phyloP scores from a whole-genome alignment of 768 basidiomycete genomes.

The Cystobasidiopsis lactophilus region DNA sequence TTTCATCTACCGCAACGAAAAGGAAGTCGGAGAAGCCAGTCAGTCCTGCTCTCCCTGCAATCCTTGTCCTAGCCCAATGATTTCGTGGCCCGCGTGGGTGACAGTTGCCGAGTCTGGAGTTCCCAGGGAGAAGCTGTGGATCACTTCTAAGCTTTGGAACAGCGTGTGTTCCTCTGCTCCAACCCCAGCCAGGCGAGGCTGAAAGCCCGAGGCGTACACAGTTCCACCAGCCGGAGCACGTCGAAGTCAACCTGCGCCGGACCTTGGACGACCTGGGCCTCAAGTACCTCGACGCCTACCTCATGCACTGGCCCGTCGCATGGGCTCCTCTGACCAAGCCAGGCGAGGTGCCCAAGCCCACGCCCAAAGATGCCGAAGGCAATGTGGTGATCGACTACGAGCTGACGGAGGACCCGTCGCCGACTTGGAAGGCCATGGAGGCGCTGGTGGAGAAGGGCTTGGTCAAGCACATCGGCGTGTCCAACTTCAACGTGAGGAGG shows the following conservation, averaged over 20 bases:
- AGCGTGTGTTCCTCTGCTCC: too few relatives aligned
- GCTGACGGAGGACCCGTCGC: constrained; percentile 47
- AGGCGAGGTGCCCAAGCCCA: too few relatives aligned
- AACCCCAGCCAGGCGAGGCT: too few relatives aligned
- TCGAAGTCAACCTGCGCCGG: constrained; percentile 45
- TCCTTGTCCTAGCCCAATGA: too few relatives aligned
- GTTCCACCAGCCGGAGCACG: constrained; percentile 53
- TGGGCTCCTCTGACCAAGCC: constrained; percentile 29
- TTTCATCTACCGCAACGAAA: too few relatives aligned
- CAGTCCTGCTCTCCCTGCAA: too few relatives aligned
- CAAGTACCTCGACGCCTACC: constrained; percentile 55
- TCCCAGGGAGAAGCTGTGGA: constrained; percentile 44
- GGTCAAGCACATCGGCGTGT: constrained; percentile 53
- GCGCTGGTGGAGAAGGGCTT: constrained; percentile 56
- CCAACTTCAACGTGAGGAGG: constrained; percentile 51
- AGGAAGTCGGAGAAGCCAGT: too few relatives aligned
- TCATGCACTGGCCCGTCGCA: constrained; percentile 61
- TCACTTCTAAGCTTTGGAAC: constrained; percentile 59
- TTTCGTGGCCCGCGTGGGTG: too few relatives aligned
- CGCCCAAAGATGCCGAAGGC: constrained; percentile 25
- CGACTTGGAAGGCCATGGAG: constrained; percentile 62
- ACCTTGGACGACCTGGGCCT: constrained; percentile 39
- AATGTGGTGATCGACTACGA: constrained; percentile 32
- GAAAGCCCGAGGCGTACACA: too few relatives aligned
- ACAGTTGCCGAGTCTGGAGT: too few relatives aligned